phyloP scores from a whole-genome alignment of 805 yeast genomes.

The Ogataea zsoltii region DNA sequence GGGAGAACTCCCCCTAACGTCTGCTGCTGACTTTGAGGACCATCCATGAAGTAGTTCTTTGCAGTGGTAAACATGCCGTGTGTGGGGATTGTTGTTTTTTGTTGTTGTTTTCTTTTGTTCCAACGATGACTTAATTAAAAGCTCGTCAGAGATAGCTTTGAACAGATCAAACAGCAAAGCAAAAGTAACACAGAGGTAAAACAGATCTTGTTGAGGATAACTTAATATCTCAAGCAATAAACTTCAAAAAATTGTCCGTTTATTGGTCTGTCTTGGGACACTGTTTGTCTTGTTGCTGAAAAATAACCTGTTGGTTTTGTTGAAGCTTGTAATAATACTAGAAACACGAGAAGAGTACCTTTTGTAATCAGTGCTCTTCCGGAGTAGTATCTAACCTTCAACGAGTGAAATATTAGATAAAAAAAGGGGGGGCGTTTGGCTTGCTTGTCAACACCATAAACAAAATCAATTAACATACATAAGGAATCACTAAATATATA shows the following conservation, averaged over 20 bases:
- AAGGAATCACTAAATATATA: constrained; percentile 3
- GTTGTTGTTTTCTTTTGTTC: background rate
- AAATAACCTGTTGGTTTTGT: constrained; percentile 11
- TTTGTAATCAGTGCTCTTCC: constrained; percentile 8
- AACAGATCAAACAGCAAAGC: background rate
- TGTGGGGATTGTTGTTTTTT: background rate
- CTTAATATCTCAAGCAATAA: constrained; percentile 25
- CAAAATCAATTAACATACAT: background rate
- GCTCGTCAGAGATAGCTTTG: constrained; percentile 33
- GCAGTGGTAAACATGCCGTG: constrained; percentile 14
- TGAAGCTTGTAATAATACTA: constrained; percentile 15
- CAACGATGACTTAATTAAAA: constrained; percentile 44
- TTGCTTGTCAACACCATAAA: constrained; percentile 5
- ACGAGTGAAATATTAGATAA: constrained; percentile 17
- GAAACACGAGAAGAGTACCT: constrained; percentile 13
- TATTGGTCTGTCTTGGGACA: constrained; percentile 5
- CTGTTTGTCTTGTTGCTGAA: constrained; percentile 5
- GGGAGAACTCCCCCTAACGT: constrained; percentile 14
- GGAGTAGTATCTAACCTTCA: constrained; percentile 15
- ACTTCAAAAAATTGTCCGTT: background rate
- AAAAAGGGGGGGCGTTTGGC: constrained; percentile 12
- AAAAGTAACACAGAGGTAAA: background rate
- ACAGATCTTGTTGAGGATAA: constrained; percentile 18
- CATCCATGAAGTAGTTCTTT: constrained; percentile 10
- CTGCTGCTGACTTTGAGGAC: constrained; percentile 5